Base-by-base conservation (phyloP, 2,329 filamentous ascomycete genomes). In the Niveomyces coronatus region DNA sequence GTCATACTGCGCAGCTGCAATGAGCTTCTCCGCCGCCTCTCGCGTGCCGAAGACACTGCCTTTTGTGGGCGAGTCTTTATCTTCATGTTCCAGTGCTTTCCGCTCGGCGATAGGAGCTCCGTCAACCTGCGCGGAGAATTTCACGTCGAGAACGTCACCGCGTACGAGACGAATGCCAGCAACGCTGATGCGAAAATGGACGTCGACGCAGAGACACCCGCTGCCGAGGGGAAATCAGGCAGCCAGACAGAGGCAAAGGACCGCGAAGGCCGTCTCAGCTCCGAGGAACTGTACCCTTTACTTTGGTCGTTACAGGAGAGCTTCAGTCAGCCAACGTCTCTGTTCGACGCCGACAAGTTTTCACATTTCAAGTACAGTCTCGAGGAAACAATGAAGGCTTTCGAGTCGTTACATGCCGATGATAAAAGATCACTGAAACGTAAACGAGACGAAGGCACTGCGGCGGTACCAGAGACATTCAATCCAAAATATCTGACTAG, bases 401-500 rank as follows among this genome's bases (percentile, higher is more conserved):
- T 78, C 42, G 65, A 67, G 37, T 57, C 60, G 24, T 31, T 40
- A 13, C 34, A 68, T 71, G 24, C 67, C 67, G 45, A 69, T 29
- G 63, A 65, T 23, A 64, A 69, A 40, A 62, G 62, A 16, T 59
- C 60, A 13, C 53, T 68, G 37, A 94, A 88, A 60, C 76, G 85
- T 40, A 93, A 88, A 57, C 68, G 73, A 30, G 70, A 69, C 29
- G 62, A 63, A 19, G 70, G 76, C 36, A 74, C 75, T 7, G 68
- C 74, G 35, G 72, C 76, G 39, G 45, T 46, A 13, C 46, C 50
- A 1, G 58, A 57, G 37, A 48, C 55, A 17, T 96, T 94, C 63
- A 98, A 98, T 52, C 89, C 93, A 2, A 98, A 96, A 55, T 99
- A 98, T 56, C 72, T 99, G 14, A 99, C 91, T n/a, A 96, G 88